Evolutionary conservation across 495 filamentous ascomycete species (phyloP).

Genomic region (Aspergillus biplanus): DNA sequence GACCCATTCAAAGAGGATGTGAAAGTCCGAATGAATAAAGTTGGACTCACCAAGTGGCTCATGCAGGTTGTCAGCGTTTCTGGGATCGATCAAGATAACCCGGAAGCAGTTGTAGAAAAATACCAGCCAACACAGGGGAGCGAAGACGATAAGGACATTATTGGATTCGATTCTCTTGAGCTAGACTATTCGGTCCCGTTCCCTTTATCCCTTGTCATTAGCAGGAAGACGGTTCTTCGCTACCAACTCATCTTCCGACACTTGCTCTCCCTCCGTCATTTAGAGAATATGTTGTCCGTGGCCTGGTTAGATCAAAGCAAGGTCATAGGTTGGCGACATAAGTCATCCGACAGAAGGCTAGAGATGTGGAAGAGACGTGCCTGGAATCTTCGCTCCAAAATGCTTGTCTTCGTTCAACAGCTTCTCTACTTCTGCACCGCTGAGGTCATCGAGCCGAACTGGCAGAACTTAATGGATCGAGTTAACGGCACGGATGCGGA

Average conservation of each 20-base stretch:
- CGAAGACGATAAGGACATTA: constrained; percentile 83
- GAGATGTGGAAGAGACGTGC: constrained; percentile 93
- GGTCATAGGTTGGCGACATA: constrained; percentile 80
- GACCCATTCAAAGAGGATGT: constrained; percentile 98
- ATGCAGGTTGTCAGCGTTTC: constrained; percentile 96
- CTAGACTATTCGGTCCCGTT: constrained; percentile 95
- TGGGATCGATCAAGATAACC: constrained; percentile 83
- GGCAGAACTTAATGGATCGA: constrained; percentile 86
- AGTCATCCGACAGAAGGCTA: constrained; percentile 69
- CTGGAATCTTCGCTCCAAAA: constrained; percentile 88
- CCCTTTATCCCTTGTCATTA: constrained; percentile 94
- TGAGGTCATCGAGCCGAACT: constrained; percentile 97
- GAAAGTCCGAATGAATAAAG: constrained; percentile 95
- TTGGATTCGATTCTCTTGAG: constrained; percentile 87
- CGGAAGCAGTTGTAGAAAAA: constrained; percentile 58
- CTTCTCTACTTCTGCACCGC: constrained; percentile 94
- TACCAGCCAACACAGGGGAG: constrained; percentile 53
- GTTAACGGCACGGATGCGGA: constrained; percentile 66
- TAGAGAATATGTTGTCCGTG: constrained; percentile 80
- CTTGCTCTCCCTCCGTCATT: constrained; percentile 81
- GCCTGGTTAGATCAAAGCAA: constrained; percentile 91
- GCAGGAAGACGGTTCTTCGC: constrained; percentile 90
- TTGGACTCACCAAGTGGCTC: constrained; percentile 86
- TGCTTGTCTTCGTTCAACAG: constrained; percentile 97
- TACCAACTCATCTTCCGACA: constrained; percentile 97